Evolutionary conservation across 2,329 filamentous ascomycete species (phyloP), one percentile per base, ranked within the genome.

Genomic region (Colletotrichum sp.): DNA sequence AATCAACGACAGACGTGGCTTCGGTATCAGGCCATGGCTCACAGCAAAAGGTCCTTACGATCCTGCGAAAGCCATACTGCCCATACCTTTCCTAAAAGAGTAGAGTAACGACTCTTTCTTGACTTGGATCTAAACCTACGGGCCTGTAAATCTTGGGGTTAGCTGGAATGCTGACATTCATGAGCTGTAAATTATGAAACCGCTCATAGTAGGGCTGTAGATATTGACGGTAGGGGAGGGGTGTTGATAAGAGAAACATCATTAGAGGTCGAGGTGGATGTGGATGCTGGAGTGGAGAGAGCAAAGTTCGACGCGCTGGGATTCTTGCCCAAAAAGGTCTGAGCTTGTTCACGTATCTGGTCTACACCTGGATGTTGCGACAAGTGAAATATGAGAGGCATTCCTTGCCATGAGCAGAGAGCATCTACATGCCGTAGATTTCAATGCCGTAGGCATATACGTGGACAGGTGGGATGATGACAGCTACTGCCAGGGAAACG

Each of bases 371-470:
- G 11, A 3, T n/a, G 9, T n/a, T 6, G 3, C n/a, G 2, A 44
- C 39, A 2, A 44, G 39, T 4, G 39, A 2, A 6, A n/a, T n/a
- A n/a, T 44, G 2, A 2, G 39, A n/a, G 0, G 3, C 19, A 44
- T 44, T 44, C 39, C 0, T 4, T 12, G 19, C 19, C 3, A 4
- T 44, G 39, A 4, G 39, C 5, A 1, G 39, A n/a, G 19, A 12
- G 2, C 39, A n/a, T 12, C 3, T 6, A 19, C 2, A 44, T 36
- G 1, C 19, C 19, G 19, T 44, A 5, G 5, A n/a, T n/a, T 44
- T 44, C 0, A 44, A 11, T 44, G 8, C 39, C 0, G 0, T 44
- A 44, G 39, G 39, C 39, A 11, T 1, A n/a, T 3, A n/a, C 39
- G 11, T 4, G 39, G 9, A 44, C 0, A 0, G 19, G 19, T 44